Evolutionary conservation across 306 rosid species (phyloP), one percentile per base, ranked within the genome.

Genomic region (Pachyrhizus erosus): DNA sequence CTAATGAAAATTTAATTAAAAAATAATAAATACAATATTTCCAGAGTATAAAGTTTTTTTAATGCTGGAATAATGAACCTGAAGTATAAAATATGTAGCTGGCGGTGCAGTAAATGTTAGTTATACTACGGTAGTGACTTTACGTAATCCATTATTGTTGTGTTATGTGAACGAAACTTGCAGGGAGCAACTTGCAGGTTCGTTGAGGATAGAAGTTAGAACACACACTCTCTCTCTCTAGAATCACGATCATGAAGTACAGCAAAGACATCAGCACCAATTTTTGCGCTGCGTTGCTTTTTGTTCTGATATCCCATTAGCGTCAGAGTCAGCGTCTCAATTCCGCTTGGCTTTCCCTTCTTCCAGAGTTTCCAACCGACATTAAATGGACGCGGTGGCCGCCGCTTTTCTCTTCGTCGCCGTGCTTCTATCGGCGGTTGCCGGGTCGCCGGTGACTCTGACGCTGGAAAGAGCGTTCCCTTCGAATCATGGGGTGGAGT

Each of bases 381-480:
- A 55, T 70, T 21, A 42, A 39, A 69, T 69, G 73, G 73, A 65
- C 5, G 45, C 34, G 73, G 86, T 93, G 91, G 77, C 81, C n/a
- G 78, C 70, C 73, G 76, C 71, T 74, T 23, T 86, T 78, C 27
- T 87, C 81, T 76, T 89, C 61, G 87, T 84, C 73, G 65, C 55
- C 17, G 78, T 15, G 8, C 9, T 96, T 17, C 65, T 86, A 24
- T 82, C 80, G 37, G 84, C 76, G 34, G 77, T 66, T 0, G 65
- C 71, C 29, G 82, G 68, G 5, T 88, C 91, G 33, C 94, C 92
- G 85, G 73, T 87, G 14, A 83, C 88, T 15, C 80, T 96, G 46
- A 60, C 73, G 48, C 89, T 96, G 43, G 96, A 96, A 82, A 88
- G 98, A 82, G 92, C 92, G n/a, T 92, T 92, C 75, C 98, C 97